Percentiles rank a stretch among this genome's conserved stretches.
These are phyloP conservation scores for Neocucurbitaria cava DNA, from an alignment of 2,329 filamentous ascomycete species.

Conservation along the genomic window DNA sequence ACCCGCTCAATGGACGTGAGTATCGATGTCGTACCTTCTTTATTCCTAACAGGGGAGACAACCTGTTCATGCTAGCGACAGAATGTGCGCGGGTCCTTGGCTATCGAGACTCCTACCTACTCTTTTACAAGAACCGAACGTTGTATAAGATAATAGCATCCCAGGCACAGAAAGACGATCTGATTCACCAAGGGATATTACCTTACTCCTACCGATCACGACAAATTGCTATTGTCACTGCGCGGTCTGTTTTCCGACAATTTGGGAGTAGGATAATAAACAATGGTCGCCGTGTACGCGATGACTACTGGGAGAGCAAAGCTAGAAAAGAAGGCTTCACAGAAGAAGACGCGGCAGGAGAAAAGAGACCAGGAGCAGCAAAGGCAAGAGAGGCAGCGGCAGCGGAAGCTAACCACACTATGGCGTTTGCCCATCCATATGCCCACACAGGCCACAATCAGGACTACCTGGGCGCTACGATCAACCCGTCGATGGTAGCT, in stretches of 20 bases:
- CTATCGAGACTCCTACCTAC: constrained; percentile 95
- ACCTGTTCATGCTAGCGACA: constrained; percentile 98
- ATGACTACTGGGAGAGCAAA: constrained; percentile 99
- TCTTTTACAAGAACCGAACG: constrained; percentile 98
- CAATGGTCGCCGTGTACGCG: constrained; percentile 86
- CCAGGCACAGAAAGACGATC: constrained; percentile 93
- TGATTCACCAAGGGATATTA: constrained; percentile 92
- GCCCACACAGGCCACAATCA: constrained; percentile 42
- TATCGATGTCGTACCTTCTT: constrained; percentile 94
- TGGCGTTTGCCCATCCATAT: constrained; percentile 40
- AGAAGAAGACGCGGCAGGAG: constrained; percentile 91
- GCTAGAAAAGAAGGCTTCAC: constrained; percentile 97
- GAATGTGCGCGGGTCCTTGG: constrained; percentile 93
- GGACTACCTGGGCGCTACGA: constrained; percentile 39
- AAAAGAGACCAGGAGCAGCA: constrained; percentile 91
- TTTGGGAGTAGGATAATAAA: constrained; percentile 94
- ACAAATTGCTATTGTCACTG: constrained; percentile 97
- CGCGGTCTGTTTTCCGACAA: constrained; percentile 97
- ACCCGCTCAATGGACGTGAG: constrained; percentile 80
- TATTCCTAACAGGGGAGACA: constrained; percentile 89
- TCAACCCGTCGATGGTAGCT: constrained; percentile 42
- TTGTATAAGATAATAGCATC: constrained; percentile 97
- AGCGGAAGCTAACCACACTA: constrained; percentile 63
- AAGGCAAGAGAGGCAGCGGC: constrained; percentile 85
- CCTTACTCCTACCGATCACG: constrained; percentile 98